Evolutionary conservation across 768 basidiomycete genomes (phyloP).

Genomic region (Termitomyces sp.): DNA sequence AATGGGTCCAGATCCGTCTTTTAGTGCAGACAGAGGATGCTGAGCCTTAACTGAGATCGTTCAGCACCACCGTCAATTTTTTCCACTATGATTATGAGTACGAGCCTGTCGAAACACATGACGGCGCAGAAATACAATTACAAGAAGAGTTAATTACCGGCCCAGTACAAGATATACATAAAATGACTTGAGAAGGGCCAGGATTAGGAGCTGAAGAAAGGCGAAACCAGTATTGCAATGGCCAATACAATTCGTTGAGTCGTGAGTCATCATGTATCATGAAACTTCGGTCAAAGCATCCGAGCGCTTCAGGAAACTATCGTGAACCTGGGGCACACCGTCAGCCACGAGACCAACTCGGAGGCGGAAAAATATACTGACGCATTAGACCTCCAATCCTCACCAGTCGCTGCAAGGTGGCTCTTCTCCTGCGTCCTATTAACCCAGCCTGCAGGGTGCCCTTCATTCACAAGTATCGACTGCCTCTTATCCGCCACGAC

Average conservation of each 20-base stretch:
- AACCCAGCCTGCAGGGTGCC: slow-evolving; percentile 71
- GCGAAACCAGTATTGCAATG: too few species aligned
- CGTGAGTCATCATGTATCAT: neutral
- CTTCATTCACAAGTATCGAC: slow-evolving; percentile 59
- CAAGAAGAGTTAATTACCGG: neutral
- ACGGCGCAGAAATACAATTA: neutral
- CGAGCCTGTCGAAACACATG: neutral
- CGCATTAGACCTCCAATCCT: slow-evolving; percentile 43
- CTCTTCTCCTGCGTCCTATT: slow-evolving; percentile 49
- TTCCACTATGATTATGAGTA: too few species aligned
- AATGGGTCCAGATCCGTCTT: too few species aligned
- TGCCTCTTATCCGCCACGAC: slow-evolving; percentile 70
- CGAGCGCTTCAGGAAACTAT: neutral
- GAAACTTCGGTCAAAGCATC: neutral
- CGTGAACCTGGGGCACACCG: neutral
- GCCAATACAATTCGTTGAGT: neutral
- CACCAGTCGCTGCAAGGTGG: slow-evolving; percentile 23
- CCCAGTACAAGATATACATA: too few species aligned
- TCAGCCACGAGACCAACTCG: neutral
- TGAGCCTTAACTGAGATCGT: too few species aligned
- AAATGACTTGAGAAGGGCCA: too few species aligned
- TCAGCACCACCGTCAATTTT: too few species aligned
- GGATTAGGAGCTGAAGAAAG: neutral
- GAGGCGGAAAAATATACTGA: slow-evolving; percentile 13
- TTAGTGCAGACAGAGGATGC: too few species aligned